Evolutionary conservation across 2,329 filamentous ascomycete genomes (phyloP).

Genomic region (Colletotrichum camelliae): DNA sequence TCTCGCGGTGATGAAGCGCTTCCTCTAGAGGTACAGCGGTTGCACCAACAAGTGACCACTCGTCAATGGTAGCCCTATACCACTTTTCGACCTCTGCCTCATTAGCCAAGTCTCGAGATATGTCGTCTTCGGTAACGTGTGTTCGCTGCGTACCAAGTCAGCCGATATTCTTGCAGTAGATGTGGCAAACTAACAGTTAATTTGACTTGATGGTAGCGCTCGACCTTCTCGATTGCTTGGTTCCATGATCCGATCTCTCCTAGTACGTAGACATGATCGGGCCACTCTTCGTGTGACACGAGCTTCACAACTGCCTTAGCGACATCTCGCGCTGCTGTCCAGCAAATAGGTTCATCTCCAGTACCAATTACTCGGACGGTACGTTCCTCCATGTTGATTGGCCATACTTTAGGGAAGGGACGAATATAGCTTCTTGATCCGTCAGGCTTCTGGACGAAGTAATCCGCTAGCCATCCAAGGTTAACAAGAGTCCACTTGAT

Average conservation of each 20-base stretch:
- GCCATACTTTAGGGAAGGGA: background rate
- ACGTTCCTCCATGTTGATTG: background rate
- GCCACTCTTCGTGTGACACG: background rate
- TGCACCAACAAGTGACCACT: background rate
- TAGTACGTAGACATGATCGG: background rate
- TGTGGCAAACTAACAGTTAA: background rate
- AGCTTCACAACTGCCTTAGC: background rate
- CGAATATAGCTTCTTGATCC: background rate
- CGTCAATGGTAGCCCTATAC: background rate
- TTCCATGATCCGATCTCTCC: background rate
- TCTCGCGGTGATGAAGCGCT: background rate
- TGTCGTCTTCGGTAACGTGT: background rate
- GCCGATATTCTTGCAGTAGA: background rate
- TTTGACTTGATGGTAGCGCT: background rate
- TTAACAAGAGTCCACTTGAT: background rate
- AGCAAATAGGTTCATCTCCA: background rate
- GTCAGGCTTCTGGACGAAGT: background rate
- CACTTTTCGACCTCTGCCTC: background rate
- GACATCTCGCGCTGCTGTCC: background rate
- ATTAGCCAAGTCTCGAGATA: background rate
- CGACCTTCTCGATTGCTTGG: background rate
- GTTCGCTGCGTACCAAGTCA: background rate
- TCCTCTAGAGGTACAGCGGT: background rate
- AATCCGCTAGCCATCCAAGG: background rate
- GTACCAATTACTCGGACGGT: background rate